These are phyloP conservation scores for Glaciozyma antarctica DNA, from an alignment of 768 basidiomycete species.

Conservation along the genomic window DNA sequence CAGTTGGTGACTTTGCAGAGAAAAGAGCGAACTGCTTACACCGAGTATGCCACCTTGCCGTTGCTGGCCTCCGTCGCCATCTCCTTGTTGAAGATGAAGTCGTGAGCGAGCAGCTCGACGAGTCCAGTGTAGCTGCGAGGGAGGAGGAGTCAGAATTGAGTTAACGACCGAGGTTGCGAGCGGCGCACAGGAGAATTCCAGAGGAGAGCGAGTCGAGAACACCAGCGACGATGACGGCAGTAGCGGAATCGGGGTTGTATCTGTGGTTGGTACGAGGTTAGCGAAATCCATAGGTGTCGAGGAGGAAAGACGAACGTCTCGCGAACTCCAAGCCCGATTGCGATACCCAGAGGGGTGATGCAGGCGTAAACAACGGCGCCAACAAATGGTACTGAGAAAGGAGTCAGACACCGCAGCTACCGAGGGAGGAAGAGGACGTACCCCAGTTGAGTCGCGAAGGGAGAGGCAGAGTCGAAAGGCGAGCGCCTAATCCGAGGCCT, in stretches of 20 bases:
- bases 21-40: no score
- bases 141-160: no score
- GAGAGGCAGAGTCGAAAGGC: conserved; percentile 35
- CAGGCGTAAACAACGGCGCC: conserved; percentile 23
- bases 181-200: conserved; percentile 25
- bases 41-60: neutral
- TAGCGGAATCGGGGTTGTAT: neutral
- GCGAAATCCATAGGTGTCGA: no score
- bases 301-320: no score
- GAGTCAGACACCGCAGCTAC: neutral
- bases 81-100: conserved; percentile 23
- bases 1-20: no score
- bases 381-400: conserved; percentile 7
- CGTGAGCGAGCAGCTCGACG: conserved; percentile 32
- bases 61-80: conserved; percentile 19
- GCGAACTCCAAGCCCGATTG: conserved; percentile 28
- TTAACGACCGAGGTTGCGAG: no score
- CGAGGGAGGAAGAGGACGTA: neutral
- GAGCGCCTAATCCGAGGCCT: neutral
- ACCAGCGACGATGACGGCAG: conserved; percentile 19
- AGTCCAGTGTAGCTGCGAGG: conserved; percentile 23
- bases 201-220: conserved; percentile 33
- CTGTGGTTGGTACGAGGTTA: neutral
- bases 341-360: conserved; percentile 30
- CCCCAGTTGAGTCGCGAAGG: conserved; percentile 14